Base-by-base conservation (phyloP, 2,329 filamentous ascomycete species). In the Nemania sp. region DNA sequence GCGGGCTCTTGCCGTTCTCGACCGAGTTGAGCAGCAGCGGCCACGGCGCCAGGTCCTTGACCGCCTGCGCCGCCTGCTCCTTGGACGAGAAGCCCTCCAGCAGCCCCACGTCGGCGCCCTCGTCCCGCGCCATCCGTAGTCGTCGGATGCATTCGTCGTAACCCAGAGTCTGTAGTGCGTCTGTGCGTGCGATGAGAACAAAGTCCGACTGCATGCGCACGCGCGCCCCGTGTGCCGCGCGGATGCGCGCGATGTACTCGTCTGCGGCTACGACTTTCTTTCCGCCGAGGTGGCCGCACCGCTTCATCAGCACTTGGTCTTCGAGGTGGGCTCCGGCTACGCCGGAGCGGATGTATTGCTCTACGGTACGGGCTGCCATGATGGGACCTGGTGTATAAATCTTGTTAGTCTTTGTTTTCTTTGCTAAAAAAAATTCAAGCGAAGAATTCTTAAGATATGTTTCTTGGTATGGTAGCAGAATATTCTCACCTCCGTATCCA, bases 141-240 rank as follows among this genome's bases (percentile, higher is more conserved):
- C 83, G 70, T 2, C 61, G 60, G 7, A 85, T 66, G 2, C 81
- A 79, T 60, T 80, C 81, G 8, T 82, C 80, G 57, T 80, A 86
- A 0, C 83, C 83, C 5, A 76, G 72, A 0, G 73, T 71, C 55
- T 83, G 81, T 3, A 84, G 69, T 1, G 84, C 80, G 61, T 88
- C 84, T 0, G 84, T 87, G 9, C 84, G 75, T 1, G 83, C 84
- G 52, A 88, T 86, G 50, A 88, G 76, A 23, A 88, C 76, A 31
- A 88, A 83, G 57, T 86, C 83, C 14, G 75, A 75, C 9, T 73
- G 72, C 24, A 78, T 65, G 15, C 73, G 70, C 19, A 75, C 68
- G 2, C 82, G 72, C 1, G 82, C 79, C 6, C 74, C 70, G 11
- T 70, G 72, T 0, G 82, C 82, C 0, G 84, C 83, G 0, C 78